Evolutionary conservation across 768 basidiomycete genomes (phyloP), one percentile per base, ranked within the genome.

Genomic region (Leccinellum rugosiceps): DNA sequence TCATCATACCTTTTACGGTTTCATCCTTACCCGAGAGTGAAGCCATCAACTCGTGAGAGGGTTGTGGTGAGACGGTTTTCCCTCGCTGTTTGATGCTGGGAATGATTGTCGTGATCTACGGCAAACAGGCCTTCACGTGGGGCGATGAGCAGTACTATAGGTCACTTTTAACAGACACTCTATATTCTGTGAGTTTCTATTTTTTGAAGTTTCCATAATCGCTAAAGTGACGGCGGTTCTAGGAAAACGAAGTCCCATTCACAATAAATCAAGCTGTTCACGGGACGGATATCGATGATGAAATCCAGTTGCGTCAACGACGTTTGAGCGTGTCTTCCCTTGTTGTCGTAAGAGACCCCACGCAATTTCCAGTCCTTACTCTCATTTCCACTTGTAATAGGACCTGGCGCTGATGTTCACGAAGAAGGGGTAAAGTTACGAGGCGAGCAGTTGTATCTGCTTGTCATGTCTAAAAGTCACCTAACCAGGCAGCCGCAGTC

Each of bases 1-100:
- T 70, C 68, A 2, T 72, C 70, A 0, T 62, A 73, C 32, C 47
- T 73, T 6, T 45, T 68, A 26, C 56, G 70, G 19, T 73, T 58
- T 25, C 69, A 70, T 55, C 69, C 69, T 32, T 70, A 70, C 56
- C 69, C 69, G 38, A 68, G 71, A 35, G 45, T 49, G 30, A 65
- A 62, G 23, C 53, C 35, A 2, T 65, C 63, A 53, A 26, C 34
- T 43, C 68, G 60, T 62, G 70, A 71, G 63, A 69, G 57, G 58
- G 49, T 70, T 17, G 6, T 31, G 61, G 72, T 70, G 49, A n/a
- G 58, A 53, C 41, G 17, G 35, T n/a, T 53, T 53, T 13, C 11
- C 54, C 15, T 58, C 30, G 7, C 53, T 44, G 10, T 46, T 32
- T 49, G 47, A 28, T 54, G 35, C 54, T 63, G 55, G 45, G 58